These are phyloP conservation scores for Cyberlindnera euphorbiiphila DNA, from an alignment of 805 yeast species.

Conservation along the genomic window DNA sequence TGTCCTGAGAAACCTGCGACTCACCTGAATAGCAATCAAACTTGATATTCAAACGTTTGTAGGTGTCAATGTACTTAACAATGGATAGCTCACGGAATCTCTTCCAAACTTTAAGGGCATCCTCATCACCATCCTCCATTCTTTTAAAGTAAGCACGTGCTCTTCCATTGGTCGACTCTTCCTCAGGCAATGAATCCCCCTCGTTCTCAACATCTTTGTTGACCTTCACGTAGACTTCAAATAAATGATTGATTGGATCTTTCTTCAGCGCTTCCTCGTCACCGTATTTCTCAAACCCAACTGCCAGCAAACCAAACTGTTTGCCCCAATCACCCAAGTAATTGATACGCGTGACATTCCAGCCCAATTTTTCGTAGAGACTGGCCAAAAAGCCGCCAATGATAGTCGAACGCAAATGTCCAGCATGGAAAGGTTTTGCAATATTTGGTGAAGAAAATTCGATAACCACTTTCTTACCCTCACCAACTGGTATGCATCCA, in stretches of 20 bases:
- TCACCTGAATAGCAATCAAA: conserved; percentile 94
- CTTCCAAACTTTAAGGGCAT: conserved; percentile 74
- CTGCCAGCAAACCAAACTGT: conserved; percentile 94
- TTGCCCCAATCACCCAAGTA: conserved; percentile 99
- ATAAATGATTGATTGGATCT: conserved; percentile 93
- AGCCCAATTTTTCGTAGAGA: conserved; percentile 85
- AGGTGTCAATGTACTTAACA: conserved; percentile 78
- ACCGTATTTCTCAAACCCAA: conserved; percentile 88
- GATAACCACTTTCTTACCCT: conserved; percentile 64
- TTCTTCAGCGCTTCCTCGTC: conserved; percentile 59
- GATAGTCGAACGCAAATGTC: conserved; percentile 95
- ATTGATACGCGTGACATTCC: conserved; percentile 89
- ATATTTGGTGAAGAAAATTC: conserved; percentile 98
- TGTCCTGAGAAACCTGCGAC: conserved; percentile 79
- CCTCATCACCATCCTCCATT: conserved; percentile 92
- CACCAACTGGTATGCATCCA: conserved; percentile 75
- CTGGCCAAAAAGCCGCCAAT: conserved; percentile 95
- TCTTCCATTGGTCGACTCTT: conserved; percentile 60
- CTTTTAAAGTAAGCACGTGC: conserved; percentile 84
- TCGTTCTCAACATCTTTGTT: conserved; percentile 68
- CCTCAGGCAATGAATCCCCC: conserved; percentile 45
- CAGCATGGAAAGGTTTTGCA: conserved; percentile 99
- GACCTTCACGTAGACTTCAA: conserved; percentile 86
- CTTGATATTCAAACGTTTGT: conserved; percentile 84
- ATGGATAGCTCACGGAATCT: conserved; percentile 90